Percentiles rank a stretch among this genome's conserved stretches.
Evolutionary conservation across 1,284 basidiomycete genomes (phyloP).

Genomic region (Ceratobasidium sp.): DNA sequence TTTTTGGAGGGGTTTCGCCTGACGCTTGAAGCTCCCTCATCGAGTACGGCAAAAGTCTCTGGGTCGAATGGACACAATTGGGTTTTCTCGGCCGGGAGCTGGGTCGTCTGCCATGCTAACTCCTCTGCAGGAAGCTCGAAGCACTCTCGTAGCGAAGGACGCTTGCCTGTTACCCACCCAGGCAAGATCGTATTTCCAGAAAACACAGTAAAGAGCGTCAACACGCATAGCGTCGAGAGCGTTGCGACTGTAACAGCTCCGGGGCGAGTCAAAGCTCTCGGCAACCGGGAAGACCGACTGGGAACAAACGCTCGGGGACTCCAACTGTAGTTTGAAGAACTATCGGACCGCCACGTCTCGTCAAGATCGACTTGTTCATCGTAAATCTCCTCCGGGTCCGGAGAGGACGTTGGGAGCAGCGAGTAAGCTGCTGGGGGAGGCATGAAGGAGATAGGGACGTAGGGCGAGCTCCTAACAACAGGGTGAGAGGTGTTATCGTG

Average conservation of each 20-base stretch:
- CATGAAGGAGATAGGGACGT: slow-evolving; percentile 11
- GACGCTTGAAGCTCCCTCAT: neutral
- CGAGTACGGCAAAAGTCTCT: slow-evolving; percentile 28
- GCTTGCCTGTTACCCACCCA: neutral
- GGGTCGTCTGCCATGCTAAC: slow-evolving; percentile 37
- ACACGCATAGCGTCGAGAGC: slow-evolving; percentile 17
- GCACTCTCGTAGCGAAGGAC: slow-evolving; percentile 19
- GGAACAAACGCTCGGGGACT: neutral
- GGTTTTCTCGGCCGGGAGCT: slow-evolving; percentile 24
- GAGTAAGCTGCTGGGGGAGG: slow-evolving; percentile 15
- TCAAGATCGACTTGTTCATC: neutral
- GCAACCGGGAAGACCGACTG: slow-evolving; percentile 8
- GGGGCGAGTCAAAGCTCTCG: neutral
- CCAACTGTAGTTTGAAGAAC: neutral
- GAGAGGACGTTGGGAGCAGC: slow-evolving; percentile 17
- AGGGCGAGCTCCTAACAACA: neutral
- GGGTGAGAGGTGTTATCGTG: slow-evolving; percentile 15
- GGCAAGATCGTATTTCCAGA: neutral
- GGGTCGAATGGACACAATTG: slow-evolving; percentile 35
- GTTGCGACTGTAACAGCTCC: slow-evolving; percentile 7
- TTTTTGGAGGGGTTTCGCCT: neutral
- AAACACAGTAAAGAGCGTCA: neutral
- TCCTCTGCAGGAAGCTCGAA: slow-evolving; percentile 40
- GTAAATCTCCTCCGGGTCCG: neutral
- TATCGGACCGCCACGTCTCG: slow-evolving; percentile 3